phyloP scores from a whole-genome alignment of 2,329 filamentous ascomycete genomes.

The Colletotrichum truncatum region DNA sequence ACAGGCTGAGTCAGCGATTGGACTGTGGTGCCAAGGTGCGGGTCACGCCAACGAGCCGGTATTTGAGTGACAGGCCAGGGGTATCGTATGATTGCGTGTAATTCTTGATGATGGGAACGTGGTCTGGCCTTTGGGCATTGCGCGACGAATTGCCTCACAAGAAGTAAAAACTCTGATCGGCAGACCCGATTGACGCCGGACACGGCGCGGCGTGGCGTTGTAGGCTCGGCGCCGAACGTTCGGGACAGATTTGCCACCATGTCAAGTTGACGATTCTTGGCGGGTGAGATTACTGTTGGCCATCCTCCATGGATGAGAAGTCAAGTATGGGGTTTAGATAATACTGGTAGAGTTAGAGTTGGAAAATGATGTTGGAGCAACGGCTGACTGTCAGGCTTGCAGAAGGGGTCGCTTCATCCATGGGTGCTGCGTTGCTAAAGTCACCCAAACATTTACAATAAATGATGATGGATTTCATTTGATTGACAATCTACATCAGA shows the following conservation, averaged over 20 bases:
- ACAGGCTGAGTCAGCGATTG: slow-evolving; percentile 13
- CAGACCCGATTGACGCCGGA: not conserved
- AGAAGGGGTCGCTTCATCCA: no score
- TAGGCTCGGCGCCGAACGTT: slow-evolving; percentile 10
- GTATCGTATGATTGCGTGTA: slow-evolving; percentile 15
- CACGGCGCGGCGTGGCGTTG: not conserved
- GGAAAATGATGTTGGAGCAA: no score
- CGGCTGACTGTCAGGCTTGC: no score
- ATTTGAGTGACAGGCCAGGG: not conserved
- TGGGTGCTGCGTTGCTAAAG: not conserved
- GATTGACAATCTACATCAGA: not conserved
- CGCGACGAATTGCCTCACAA: not conserved
- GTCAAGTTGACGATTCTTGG: not conserved
- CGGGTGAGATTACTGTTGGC: not conserved
- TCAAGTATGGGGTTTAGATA: no score
- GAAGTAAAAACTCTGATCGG: not conserved
- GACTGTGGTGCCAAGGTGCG: not conserved
- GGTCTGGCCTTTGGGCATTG: not conserved
- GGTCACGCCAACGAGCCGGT: not conserved
- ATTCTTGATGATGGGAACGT: not conserved
- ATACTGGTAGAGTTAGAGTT: no score
- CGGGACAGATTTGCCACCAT: not conserved
- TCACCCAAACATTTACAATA: not conserved
- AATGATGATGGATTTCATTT: not conserved
- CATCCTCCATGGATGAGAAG: no score